Evolutionary conservation across 2,329 filamentous ascomycete species (phyloP).

Genomic region (Exophiala calicioides): DNA sequence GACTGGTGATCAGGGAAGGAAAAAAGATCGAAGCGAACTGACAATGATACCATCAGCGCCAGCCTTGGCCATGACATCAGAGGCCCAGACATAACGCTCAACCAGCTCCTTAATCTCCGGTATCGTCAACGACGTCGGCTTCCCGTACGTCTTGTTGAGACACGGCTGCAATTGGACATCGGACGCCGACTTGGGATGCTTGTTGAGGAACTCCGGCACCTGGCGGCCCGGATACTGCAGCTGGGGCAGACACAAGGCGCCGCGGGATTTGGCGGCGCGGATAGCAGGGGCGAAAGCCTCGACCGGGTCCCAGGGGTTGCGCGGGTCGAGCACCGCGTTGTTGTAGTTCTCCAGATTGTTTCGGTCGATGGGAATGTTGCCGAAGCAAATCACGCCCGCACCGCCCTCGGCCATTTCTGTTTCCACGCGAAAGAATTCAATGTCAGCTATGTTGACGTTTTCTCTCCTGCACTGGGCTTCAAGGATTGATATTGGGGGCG

Average conservation of each 20-base stretch:
- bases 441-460: constrained; percentile 4
- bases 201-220: constrained; percentile 31
- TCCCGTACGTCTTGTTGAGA: constrained; percentile 20
- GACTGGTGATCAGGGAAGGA: background rate
- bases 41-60: constrained; percentile 31
- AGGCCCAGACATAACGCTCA: constrained; percentile 30
- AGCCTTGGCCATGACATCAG: constrained; percentile 27
- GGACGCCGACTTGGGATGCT: constrained; percentile 30
- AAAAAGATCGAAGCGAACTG: constrained; percentile 2
- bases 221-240: constrained; percentile 33
- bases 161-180: constrained; percentile 28
- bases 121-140: constrained; percentile 25
- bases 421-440: background rate
- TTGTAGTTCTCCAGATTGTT: constrained; percentile 34
- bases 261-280: constrained; percentile 30
- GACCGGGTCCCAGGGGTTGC: constrained; percentile 20
- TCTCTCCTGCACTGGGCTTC: background rate
- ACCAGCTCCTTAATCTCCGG: constrained; percentile 28
- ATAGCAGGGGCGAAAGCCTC: constrained; percentile 31
- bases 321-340: constrained; percentile 34
- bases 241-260: constrained; percentile 31
- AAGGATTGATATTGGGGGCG: no score
- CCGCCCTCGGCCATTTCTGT: constrained; percentile 24
- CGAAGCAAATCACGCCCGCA: constrained; percentile 33
- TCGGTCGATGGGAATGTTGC: constrained; percentile 34